Evolutionary conservation across 2,329 filamentous ascomycete genomes (phyloP).

Genomic region (Colletotrichum sp.): DNA sequence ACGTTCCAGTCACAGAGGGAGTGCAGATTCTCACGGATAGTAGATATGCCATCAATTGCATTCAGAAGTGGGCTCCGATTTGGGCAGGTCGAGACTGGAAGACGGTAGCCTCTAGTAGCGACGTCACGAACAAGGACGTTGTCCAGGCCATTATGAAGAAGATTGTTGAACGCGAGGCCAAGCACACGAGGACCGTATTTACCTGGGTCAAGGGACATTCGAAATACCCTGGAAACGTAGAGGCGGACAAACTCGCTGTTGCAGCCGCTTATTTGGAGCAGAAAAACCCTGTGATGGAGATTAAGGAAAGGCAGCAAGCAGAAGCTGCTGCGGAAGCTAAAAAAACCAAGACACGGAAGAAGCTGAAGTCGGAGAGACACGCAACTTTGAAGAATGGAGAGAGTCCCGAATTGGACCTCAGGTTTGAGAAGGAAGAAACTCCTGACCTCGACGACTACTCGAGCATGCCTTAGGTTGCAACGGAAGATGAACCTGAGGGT

Average conservation of each 20-base stretch:
- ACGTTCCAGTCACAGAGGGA: slow-evolving; percentile 69
- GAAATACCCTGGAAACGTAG: slow-evolving; percentile 74
- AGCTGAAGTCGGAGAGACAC: not conserved
- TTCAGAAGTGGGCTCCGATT: slow-evolving; percentile 79
- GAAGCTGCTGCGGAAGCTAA: not conserved
- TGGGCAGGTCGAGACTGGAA: slow-evolving; percentile 83
- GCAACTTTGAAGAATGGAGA: not conserved
- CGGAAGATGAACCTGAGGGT: not conserved
- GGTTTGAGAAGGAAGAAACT: not conserved
- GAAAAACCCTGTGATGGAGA: too few relatives aligned
- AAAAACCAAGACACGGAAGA: not conserved
- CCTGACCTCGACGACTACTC: not conserved
- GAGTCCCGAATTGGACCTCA: not conserved
- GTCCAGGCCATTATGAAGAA: slow-evolving; percentile 58
- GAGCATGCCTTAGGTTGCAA: not conserved
- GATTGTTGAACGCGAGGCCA: slow-evolving; percentile 71
- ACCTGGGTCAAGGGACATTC: slow-evolving; percentile 91
- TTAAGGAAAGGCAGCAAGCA: not conserved
- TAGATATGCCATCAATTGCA: slow-evolving; percentile 88
- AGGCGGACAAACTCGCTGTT: slow-evolving; percentile 56
- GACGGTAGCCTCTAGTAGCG: slow-evolving; percentile 67
- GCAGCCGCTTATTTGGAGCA: too few relatives aligned
- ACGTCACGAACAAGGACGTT: slow-evolving; percentile 87
- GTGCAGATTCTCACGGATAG: slow-evolving; percentile 88
- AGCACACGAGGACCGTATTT: slow-evolving; percentile 70